A percentile compares a stretch with the other conserved stretches of the same genome.
Evolutionary conservation across 805 yeast species (phyloP).

Genomic region (Kurtzmaniella fragi): DNA sequence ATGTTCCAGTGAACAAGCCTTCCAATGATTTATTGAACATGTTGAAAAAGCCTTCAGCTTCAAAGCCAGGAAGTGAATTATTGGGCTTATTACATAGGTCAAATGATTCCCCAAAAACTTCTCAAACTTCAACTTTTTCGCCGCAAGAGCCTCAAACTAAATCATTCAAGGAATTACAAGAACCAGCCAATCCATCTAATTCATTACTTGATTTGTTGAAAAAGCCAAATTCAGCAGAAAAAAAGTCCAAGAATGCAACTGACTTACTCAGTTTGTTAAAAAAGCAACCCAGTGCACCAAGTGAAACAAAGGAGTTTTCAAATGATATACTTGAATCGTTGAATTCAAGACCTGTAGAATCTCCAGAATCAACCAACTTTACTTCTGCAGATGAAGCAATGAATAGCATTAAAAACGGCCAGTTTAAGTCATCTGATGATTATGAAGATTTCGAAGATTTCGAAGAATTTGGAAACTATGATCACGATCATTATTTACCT

Average conservation of each 20-base stretch:
- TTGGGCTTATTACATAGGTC: not conserved
- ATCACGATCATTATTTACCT: constrained; percentile 9
- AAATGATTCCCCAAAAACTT: not conserved
- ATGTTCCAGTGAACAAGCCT: constrained; percentile 1
- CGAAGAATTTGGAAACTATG: constrained; percentile 28
- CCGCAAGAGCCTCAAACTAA: not conserved
- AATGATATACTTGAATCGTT: constrained; percentile 6
- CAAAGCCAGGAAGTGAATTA: not conserved
- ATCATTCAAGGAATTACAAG: not conserved
- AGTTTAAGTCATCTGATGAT: constrained; percentile 7
- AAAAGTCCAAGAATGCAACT: constrained; percentile 3
- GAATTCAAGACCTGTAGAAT: too few relatives aligned
- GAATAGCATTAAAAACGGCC: constrained; percentile 11
- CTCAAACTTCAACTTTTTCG: not conserved
- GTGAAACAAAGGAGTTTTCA: constrained; percentile 12
- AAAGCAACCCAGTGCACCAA: constrained; percentile 5
- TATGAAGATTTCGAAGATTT: constrained; percentile 29
- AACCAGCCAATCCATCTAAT: constrained; percentile 3
- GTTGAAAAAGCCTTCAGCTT: constrained; percentile 3
- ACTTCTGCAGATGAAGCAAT: constrained; percentile 4
- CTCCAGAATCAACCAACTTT: too few relatives aligned
- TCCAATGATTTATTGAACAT: constrained; percentile 14
- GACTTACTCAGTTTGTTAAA: constrained; percentile 5
- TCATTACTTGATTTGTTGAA: constrained; percentile 1
- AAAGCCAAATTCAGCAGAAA: not conserved